A percentile compares a stretch with the other conserved stretches of the same genome.
Conservation (phyloP, 352 stramenopile species). For the Halophytophthora polymorphica region DNA sequence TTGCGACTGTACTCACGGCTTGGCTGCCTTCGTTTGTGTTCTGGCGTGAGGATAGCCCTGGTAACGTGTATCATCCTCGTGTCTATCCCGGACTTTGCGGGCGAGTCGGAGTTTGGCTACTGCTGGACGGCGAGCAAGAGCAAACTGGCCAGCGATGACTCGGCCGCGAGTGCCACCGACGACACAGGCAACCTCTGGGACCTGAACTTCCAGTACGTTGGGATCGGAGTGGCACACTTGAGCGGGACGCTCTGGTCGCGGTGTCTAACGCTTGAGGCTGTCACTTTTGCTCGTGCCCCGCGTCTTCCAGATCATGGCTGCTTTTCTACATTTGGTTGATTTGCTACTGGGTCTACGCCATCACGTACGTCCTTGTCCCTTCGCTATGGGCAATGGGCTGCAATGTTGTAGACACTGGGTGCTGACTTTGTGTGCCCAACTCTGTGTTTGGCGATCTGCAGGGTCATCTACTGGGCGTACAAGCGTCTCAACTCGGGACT, state of each 20-base stretch:
- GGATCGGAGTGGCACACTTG: not conserved
- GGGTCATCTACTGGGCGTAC: conserved; percentile 86
- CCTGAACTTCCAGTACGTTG: conserved; percentile 75
- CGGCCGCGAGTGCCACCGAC: conserved; percentile 13
- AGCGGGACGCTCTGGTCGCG: not conserved
- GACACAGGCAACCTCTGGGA: conserved; percentile 71
- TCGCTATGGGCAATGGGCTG: not conserved
- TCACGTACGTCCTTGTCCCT: conserved; percentile 42
- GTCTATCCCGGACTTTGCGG: conserved; percentile 65
- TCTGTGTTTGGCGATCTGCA: conserved; percentile 13
- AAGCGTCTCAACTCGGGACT: conserved; percentile 73
- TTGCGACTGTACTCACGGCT: not conserved
- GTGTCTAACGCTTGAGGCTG: not conserved
- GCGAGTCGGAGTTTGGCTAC: conserved; percentile 79
- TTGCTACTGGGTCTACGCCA: conserved; percentile 82
- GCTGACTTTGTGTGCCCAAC: not conserved
- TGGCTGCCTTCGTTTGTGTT: conserved; percentile 10
- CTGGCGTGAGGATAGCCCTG: conserved; percentile 27
- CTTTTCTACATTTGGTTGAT: conserved; percentile 89
- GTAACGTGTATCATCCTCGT: conserved; percentile 70
- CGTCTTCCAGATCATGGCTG: conserved; percentile 56
- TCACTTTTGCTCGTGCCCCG: conserved; percentile 4
- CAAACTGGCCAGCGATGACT: conserved; percentile 31
- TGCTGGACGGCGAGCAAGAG: conserved; percentile 80
- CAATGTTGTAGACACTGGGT: not conserved